These are phyloP conservation scores for Xanthoconium purpureum DNA, from an alignment of 768 basidiomycete species.

Conservation along the genomic window DNA sequence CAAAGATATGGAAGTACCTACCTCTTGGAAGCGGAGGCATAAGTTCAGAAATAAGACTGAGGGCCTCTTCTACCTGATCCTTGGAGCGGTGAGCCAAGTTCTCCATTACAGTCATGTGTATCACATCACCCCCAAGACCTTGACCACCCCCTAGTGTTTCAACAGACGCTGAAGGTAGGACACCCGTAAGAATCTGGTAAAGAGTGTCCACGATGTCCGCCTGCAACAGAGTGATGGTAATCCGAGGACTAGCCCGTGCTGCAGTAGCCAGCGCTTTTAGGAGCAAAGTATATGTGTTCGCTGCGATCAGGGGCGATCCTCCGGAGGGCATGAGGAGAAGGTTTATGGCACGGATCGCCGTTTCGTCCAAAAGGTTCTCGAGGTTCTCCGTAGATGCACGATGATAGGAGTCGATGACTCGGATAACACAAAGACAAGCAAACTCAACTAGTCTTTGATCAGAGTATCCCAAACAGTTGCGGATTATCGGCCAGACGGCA, in stretches of 20 bases:
- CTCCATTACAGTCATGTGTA: conserved; percentile 98
- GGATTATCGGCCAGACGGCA: conserved; percentile 89
- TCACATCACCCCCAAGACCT: conserved; percentile 82
- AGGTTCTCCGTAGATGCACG: conserved; percentile 82
- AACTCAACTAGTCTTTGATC: conserved; percentile 98
- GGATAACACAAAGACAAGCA: conserved; percentile 91
- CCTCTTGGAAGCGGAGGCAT: conserved; percentile 93
- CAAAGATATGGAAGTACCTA: conserved; percentile 26
- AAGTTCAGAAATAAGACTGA: conserved; percentile 85
- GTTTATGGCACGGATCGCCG: conserved; percentile 80
- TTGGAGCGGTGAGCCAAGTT: conserved; percentile 95
- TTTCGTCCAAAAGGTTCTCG: conserved; percentile 78
- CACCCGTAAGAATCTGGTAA: conserved; percentile 94
- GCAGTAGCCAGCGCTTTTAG: conserved; percentile 86
- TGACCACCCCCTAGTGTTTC: conserved; percentile 59
- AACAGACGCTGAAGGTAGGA: conserved; percentile 65
- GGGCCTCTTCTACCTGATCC: conserved; percentile 93
- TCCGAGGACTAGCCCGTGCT: conserved; percentile 83
- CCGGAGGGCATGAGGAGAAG: conserved; percentile 81
- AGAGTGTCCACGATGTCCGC: conserved; percentile 90
- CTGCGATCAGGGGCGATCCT: conserved; percentile 79
- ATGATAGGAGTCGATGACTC: conserved; percentile 89
- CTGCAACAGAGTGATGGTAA: conserved; percentile 82
- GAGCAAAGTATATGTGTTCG: conserved; percentile 85
- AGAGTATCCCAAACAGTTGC: conserved; percentile 86